Evolutionary conservation across 352 stramenopile species (phyloP).

Genomic region (Phytophthora ramorum): DNA sequence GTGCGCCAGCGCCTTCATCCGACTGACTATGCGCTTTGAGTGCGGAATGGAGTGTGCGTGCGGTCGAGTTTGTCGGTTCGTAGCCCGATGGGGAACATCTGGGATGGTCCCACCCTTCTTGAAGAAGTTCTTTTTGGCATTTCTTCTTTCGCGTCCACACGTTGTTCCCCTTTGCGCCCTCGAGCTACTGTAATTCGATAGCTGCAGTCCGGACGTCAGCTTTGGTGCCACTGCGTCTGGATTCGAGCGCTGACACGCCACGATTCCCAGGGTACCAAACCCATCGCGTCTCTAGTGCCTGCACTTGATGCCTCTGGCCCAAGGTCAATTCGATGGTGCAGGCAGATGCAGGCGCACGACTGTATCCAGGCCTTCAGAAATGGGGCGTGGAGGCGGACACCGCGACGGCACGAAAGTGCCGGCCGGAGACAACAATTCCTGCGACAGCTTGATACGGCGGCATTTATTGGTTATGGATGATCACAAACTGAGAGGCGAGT

Average conservation of each 20-base stretch:
- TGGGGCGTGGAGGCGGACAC: constrained; percentile 16
- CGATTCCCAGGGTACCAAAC: constrained; percentile 6
- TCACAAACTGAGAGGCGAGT: too few relatives aligned
- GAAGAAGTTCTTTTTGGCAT: constrained; percentile 24
- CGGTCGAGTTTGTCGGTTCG: not conserved
- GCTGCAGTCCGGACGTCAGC: not conserved
- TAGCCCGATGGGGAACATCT: not conserved
- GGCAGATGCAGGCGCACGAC: constrained; percentile 16
- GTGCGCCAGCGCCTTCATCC: constrained; percentile 48
- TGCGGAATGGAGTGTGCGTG: constrained; percentile 15
- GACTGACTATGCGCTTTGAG: not conserved
- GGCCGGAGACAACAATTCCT: too few relatives aligned
- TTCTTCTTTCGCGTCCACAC: constrained; percentile 39
- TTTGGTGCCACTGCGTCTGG: not conserved
- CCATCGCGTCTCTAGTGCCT: constrained; percentile 12
- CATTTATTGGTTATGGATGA: too few relatives aligned
- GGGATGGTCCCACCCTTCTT: constrained; percentile 26
- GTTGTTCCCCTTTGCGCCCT: not conserved
- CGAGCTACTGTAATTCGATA: not conserved
- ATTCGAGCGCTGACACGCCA: constrained; percentile 10
- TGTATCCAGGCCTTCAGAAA: constrained; percentile 31
- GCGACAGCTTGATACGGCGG: too few relatives aligned
- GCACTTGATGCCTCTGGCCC: not conserved
- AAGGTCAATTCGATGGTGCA: not conserved
- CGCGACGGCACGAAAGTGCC: constrained; percentile 14